A percentile compares a stretch with the other conserved stretches of the same genome.
Conservation (phyloP, 805 yeast genomes). For the Debaryomyces castellii region DNA sequence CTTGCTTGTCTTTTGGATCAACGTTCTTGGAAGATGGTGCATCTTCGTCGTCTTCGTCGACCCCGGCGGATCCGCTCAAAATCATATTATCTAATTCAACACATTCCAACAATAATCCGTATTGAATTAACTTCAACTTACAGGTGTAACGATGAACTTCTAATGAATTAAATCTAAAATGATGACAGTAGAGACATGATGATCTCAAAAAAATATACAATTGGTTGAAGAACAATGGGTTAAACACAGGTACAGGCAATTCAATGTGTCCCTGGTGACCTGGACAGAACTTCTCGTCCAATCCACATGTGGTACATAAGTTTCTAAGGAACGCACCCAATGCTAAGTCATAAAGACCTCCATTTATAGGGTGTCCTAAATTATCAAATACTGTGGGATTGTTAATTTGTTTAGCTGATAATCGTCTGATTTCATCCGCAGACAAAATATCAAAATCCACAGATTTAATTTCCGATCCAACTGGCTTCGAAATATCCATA, state of each 20-base stretch:
- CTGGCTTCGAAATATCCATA: slow-evolving; percentile 97
- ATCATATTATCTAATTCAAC: slow-evolving; percentile 67
- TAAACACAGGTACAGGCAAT: slow-evolving; percentile 92
- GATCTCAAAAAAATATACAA: slow-evolving; percentile 81
- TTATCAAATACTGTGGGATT: slow-evolving; percentile 95
- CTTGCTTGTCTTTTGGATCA: slow-evolving; percentile 41
- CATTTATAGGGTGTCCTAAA: slow-evolving; percentile 90
- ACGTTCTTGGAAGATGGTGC: slow-evolving; percentile 33
- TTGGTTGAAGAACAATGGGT: slow-evolving; percentile 91
- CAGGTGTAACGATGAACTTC: slow-evolving; percentile 79
- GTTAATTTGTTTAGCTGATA: slow-evolving; percentile 93
- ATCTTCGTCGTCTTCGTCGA: slow-evolving; percentile 50
- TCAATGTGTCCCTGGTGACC: slow-evolving; percentile 99
- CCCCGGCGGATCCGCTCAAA: slow-evolving; percentile 32
- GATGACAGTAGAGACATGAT: slow-evolving; percentile 87
- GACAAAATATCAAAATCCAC: slow-evolving; percentile 89
- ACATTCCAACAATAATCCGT: slow-evolving; percentile 82
- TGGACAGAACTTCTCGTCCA: slow-evolving; percentile 92
- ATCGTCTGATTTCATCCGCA: slow-evolving; percentile 75
- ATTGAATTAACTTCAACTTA: slow-evolving; percentile 78
- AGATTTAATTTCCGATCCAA: slow-evolving; percentile 88
- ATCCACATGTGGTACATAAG: slow-evolving; percentile 92
- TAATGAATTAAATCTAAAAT: slow-evolving; percentile 63
- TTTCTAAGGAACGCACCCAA: slow-evolving; percentile 90
- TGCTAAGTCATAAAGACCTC: slow-evolving; percentile 93